Evolutionary conservation across 257 asterid genomes (phyloP), one percentile per base, ranked within the genome.

Genomic region (Solanum dulcamara): DNA sequence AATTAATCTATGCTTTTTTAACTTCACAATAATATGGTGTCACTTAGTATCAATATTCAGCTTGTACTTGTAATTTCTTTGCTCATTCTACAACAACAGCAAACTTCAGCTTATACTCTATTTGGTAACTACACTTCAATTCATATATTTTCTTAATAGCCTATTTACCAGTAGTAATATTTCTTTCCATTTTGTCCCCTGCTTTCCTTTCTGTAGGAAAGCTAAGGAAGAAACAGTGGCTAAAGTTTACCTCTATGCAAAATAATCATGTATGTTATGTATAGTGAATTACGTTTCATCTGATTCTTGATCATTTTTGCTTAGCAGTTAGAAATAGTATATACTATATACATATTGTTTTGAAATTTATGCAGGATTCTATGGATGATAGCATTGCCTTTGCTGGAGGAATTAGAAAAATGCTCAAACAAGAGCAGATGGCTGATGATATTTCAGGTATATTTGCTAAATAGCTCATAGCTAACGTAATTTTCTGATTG

Each of bases 11-110:
- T 68, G 48, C 10, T 1, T 68, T 35, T 20, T 35, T 35, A 37
- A 70, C 48, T 68, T 68, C 26, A 13, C 70, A 90, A 94, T 94
- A 70, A 20, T 13, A 62, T 70, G 98, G 97, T 85, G 28, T 89
- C 85, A 85, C 50, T 57, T 53, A 60, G 85, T 84, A 89, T 70
- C 80, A 80, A 35, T 67, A 85, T 90, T 88, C 80, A 88, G 83
- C 90, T 90, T 81, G 91, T 90, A 66, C 74, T 89, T 7, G 4
- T 77, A 9, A 24, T 24, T 46, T 28, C 30, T 46, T 77, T 77
- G 26, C 59, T 77, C 38, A 9, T 77, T 20, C 42, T 44, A 2
- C 28, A 17, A 9, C 17, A 17, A 11, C 86, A 87, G 46, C 74
- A 30, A 85, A 87, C 91, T 64, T 79, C 62, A 87, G 92, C 94